These are phyloP conservation scores for Salpingoeca rosetta DNA, from an alignment of 78 protist species.

Conservation along the genomic window DNA sequence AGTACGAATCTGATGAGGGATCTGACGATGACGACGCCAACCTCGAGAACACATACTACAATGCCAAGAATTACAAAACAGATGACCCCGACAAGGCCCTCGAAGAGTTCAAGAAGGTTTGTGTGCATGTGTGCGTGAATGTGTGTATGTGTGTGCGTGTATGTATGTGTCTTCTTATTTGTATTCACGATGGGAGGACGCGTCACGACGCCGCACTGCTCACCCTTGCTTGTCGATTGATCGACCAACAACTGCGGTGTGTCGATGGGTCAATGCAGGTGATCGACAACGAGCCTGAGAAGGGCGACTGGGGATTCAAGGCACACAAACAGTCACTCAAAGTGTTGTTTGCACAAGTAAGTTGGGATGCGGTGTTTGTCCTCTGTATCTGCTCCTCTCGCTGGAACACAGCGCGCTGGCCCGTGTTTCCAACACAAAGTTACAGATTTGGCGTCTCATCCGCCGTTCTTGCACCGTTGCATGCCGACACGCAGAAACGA, in stretches of 20 bases:
- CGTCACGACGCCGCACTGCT: no score
- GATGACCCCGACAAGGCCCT: not conserved
- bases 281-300: not conserved
- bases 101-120: conserved; percentile 1
- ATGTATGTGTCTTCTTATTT: not conserved
- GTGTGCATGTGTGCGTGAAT: not conserved
- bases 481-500: not conserved
- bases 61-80: conserved; percentile 1
- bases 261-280: not conserved
- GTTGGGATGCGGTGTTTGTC: no score
- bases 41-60: conserved; percentile 16
- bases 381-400: not conserved
- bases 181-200: no score
- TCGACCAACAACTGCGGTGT: no score
- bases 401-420: no score
- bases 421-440: no score
- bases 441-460: not conserved
- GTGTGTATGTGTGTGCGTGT: not conserved
- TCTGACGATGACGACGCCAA: conserved; percentile 12
- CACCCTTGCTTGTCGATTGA: no score
- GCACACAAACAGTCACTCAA: conserved; percentile 58
- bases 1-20: conserved; percentile 11
- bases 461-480: not conserved
- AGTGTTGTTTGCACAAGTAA: conserved; percentile 15
- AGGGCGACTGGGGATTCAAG: conserved; percentile 59